phyloP scores from a whole-genome alignment of 2,329 filamentous ascomycete species.

The Dactylellina sp. region DNA sequence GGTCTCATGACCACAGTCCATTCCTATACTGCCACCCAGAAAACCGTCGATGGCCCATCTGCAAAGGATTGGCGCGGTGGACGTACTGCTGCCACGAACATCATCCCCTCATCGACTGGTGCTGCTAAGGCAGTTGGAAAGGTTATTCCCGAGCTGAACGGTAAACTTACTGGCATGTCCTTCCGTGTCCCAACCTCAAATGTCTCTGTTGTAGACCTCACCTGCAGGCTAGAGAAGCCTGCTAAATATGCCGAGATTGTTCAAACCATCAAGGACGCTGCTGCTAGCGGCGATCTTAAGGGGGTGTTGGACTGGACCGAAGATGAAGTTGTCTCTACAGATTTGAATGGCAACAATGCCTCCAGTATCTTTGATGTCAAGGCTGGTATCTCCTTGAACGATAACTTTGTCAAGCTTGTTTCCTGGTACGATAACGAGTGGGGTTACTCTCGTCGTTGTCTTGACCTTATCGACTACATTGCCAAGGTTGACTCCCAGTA shows the following conservation, averaged over 20 bases:
- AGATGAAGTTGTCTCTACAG: conserved; percentile 94
- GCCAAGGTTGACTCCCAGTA: conserved; percentile 38
- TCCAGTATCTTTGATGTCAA: conserved; percentile 99
- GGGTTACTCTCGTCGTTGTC: conserved; percentile 97
- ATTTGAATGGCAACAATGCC: conserved; percentile 90
- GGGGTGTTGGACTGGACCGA: conserved; percentile 94
- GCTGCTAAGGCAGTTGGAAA: conserved; percentile 99
- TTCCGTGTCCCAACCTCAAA: conserved; percentile 99
- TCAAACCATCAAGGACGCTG: conserved; percentile 86
- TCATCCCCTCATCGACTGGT: conserved; percentile 98
- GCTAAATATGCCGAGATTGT: conserved; percentile 94
- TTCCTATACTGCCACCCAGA: conserved; percentile 99
- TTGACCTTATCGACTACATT: conserved; percentile 72
- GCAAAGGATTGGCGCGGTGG: conserved; percentile 99
- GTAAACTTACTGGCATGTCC: conserved; percentile 99
- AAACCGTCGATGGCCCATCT: conserved; percentile 98
- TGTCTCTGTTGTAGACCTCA: conserved; percentile 99
- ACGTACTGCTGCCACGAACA: conserved; percentile 98
- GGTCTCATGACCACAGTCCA: conserved; percentile 99
- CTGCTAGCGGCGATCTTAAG: conserved; percentile 85
- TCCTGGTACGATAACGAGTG: conserved; percentile 99
- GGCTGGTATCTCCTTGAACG: conserved; percentile 98
- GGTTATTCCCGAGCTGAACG: conserved; percentile 97
- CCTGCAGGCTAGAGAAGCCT: conserved; percentile 90
- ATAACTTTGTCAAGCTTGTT: conserved; percentile 98